Evolutionary conservation across 495 filamentous ascomycete species (phyloP).

Genomic region (Daldinia bambusicola): DNA sequence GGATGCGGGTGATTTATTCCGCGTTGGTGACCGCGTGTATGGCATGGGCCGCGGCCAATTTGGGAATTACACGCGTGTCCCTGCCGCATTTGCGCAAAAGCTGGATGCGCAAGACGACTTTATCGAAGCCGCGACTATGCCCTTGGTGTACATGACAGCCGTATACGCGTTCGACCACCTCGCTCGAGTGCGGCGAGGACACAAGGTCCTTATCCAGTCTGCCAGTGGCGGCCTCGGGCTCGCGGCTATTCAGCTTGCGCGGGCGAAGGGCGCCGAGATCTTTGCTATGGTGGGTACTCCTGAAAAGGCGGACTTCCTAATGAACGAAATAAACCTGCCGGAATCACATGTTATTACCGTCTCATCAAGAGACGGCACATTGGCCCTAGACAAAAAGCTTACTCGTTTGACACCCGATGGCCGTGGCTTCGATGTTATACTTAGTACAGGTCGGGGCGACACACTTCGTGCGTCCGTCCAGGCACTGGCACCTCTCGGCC

Average conservation of each 20-base stretch:
- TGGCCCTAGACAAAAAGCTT: background rate
- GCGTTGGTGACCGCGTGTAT: slow-evolving; percentile 47
- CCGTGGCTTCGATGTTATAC: slow-evolving; percentile 39
- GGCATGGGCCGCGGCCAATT: slow-evolving; percentile 48
- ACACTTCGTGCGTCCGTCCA: slow-evolving; percentile 30
- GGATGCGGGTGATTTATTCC: slow-evolving; percentile 8
- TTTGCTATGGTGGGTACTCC: slow-evolving; percentile 8
- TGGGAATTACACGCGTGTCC: slow-evolving; percentile 38
- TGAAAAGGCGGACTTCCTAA: slow-evolving; percentile 3
- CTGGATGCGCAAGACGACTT: slow-evolving; percentile 53
- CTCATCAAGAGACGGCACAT: background rate
- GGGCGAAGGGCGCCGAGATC: slow-evolving; percentile 62
- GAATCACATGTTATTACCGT: background rate
- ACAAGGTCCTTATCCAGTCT: slow-evolving; percentile 67
- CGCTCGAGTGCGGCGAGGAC: slow-evolving; percentile 50
- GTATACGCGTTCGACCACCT: slow-evolving; percentile 54
- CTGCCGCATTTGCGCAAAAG: slow-evolving; percentile 27
- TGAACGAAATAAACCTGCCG: background rate
- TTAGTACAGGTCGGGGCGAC: slow-evolving; percentile 28
- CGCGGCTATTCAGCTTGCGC: slow-evolving; percentile 64
- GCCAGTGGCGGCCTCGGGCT: slow-evolving; percentile 67
- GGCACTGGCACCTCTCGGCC: slow-evolving; percentile 37
- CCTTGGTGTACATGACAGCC: slow-evolving; percentile 59
- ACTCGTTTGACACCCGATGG: background rate
- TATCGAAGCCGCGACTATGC: slow-evolving; percentile 55